Evolutionary conservation across 2,329 filamentous ascomycete species (phyloP), one percentile per base, ranked within the genome.

Genomic region (Mycosphaerella sp.): DNA sequence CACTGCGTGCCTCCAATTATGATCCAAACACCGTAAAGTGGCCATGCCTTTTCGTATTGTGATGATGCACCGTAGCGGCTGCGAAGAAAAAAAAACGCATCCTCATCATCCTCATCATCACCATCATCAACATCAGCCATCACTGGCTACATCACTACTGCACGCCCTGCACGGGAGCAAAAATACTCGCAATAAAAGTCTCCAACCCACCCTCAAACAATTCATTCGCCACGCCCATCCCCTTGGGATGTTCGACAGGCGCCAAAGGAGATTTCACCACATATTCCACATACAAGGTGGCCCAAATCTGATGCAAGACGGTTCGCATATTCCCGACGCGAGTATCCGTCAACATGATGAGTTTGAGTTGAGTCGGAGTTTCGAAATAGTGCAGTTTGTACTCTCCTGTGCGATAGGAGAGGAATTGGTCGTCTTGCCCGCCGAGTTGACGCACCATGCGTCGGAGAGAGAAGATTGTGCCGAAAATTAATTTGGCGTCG

Each of bases 341-440:
- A 83, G 87, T 88, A 73, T 97, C 93, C 23, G 93, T 97, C 68
- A 97, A 79, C 85, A 98, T 89, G 68, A 96, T 90, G 69, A 97
- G 95, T 69, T 95, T 95, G 72, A 95, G 84, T 70, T 89, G 95
- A 49, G 90, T 93, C 1, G 91, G 90, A 10, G 93, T 97, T 78
- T 98, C 93, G 79, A 96, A 98, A 77, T 95, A 98, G 75, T 98
- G 93, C 65, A 98, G 81, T 75, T 96, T 96, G 79, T 98, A 98
- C 73, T 95, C 87, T 63, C 81, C 87, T 50, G 93, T 98, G 64
- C 89, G 87, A 74, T 88, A 98, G 63, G 86, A 89, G 64, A 98
- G 86, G 72, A 98, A 98, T 69, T 78, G 82, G 75, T 96, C 92
- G 70, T 96, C 90, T 51, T 89, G 84, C 61, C 92, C 92, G 67